Evolutionary conservation across 1,284 basidiomycete genomes (phyloP), one percentile per base, ranked within the genome.

Genomic region (Ganoderma lucidum): DNA sequence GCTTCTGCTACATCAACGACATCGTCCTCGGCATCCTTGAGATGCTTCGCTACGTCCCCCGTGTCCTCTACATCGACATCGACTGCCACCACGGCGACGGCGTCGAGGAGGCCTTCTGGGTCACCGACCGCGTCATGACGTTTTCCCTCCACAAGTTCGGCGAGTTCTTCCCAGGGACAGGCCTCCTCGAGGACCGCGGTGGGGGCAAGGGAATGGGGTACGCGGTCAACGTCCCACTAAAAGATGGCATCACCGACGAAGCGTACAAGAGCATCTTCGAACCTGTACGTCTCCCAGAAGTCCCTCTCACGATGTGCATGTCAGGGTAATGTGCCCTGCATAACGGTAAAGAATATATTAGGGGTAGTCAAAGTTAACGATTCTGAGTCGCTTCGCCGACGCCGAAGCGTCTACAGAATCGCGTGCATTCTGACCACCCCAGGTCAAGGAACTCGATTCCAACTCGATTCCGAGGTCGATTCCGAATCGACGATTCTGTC

Each of bases 61-160:
- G 98, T 67, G 97, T 99, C 2, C 85, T 99, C 32, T 99, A 99
- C 81, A 94, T 99, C 79, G 97, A 99, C 81, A 97, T 99, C 68
- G 97, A 99, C 81, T 96, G 96, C 67, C 97, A 99, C 80, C 97
- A 99, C 77, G 97, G 97, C 8, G 98, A 99, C 78, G 98, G 97
- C 23, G 97, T 99, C 44, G 97, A 99, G 77, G 97, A 99, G 79
- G 98, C 97, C 0, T 99, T 99, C 84, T 99, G 98, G 81, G 96
- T 95, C 32, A 98, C 96, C 3, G 94, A 99, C 79, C 87, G 97
- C 64, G 97, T 99, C 75, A 96, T 99, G 93, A 99, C 97, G 3
- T 92, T 91, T 79, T 93, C 93, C 53, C 98, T 99, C 80, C 98
- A 99, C 85, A 96, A 96, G 78, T 98, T 94, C 77, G 97, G 97